Evolutionary conservation across 2,329 filamentous ascomycete genomes (phyloP), one percentile per base, ranked within the genome.

Genomic region (Rachicladosporium sp.): DNA sequence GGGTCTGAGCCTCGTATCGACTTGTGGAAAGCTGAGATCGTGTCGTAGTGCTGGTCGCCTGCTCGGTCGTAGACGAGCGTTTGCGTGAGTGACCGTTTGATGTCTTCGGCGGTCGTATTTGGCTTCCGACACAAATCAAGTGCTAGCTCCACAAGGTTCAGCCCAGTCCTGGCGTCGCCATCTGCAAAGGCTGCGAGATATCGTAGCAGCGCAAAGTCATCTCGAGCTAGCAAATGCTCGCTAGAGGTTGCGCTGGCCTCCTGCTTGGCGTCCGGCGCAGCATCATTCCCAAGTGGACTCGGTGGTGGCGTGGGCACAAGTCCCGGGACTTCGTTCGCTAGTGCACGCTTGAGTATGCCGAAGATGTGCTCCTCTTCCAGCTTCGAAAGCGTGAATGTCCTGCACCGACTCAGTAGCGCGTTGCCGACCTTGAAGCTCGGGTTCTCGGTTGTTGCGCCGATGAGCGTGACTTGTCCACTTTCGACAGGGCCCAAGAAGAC

Each of bases 21-120:
- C 55, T 98, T 98, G 71, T 96, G 91, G 52, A 96, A 91, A 21
- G 91, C 91, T 1, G 85, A 93, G 54, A 98, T 96, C 38, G 84
- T 91, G 57, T 98, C 89, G 66, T 96, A 98, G 64, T 96, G 91
- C 58, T 94, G 86, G 61, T 98, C 91, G 38, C 91, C 89, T 0
- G 83, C 84, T 40, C 91, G 78, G 60, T 98, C 91, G 62, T 96
- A 96, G 10, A 96, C 87, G 1, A 96, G 69, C 0, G 89, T 96
- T 57, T 88, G 88, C 2, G 89, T 96, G 7, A 98, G 70, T 2
- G 82, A 74, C 1, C 77, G 69, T 57, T 94, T 94, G 56, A 98
- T 76, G 43, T 78, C 74, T 4, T 81, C 78, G 46, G 80, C 76
- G 0, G 84, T 91, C 46, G 82, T 78, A 7, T 69, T 67, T 0